phyloP scores from a whole-genome alignment of 2,329 filamentous ascomycete species.

The Colletotrichum camelliae region DNA sequence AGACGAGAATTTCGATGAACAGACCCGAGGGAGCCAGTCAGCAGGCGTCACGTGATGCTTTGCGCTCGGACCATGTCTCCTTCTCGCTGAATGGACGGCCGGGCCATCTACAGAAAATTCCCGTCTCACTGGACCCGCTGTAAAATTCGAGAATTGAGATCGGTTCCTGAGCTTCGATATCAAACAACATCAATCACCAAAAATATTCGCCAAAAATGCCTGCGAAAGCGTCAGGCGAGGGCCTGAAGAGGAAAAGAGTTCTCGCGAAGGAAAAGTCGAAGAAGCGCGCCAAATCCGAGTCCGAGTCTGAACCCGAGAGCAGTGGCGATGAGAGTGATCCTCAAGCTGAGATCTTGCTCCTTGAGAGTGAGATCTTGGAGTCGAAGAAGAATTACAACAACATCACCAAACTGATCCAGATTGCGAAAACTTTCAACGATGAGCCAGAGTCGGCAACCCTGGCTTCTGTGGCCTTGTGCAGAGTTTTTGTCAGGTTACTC shows the following conservation, averaged over 20 bases:
- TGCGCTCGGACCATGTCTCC: not conserved
- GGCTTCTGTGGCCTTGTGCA: slow-evolving; percentile 81
- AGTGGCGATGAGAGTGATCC: slow-evolving; percentile 53
- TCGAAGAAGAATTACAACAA: slow-evolving; percentile 94
- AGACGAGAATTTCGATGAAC: slow-evolving; percentile 48
- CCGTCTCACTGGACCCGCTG: slow-evolving; percentile 9
- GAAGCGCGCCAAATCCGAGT: slow-evolving; percentile 58
- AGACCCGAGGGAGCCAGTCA: slow-evolving; percentile 40
- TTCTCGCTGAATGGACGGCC: not conserved
- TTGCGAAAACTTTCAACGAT: slow-evolving; percentile 50
- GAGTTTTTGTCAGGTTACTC: slow-evolving; percentile 83
- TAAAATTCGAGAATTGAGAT: slow-evolving; percentile 4
- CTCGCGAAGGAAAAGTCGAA: slow-evolving; percentile 46
- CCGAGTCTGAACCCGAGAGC: slow-evolving; percentile 26
- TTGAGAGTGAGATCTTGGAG: slow-evolving; percentile 83
- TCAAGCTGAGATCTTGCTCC: slow-evolving; percentile 70
- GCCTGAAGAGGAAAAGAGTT: slow-evolving; percentile 59
- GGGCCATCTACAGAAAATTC: slow-evolving; percentile 2
- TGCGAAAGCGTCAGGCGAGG: slow-evolving; percentile 28
- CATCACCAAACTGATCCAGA: slow-evolving; percentile 74
- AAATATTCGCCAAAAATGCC: slow-evolving; percentile 29
- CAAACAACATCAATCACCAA: not conserved
- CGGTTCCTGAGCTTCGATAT: slow-evolving; percentile 3
- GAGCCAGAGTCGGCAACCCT: slow-evolving; percentile 64
- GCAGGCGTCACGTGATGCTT: slow-evolving; percentile 40